Evolutionary conservation across 129 eudicot species (phyloP).

Genomic region (Lactuca sativa): DNA sequence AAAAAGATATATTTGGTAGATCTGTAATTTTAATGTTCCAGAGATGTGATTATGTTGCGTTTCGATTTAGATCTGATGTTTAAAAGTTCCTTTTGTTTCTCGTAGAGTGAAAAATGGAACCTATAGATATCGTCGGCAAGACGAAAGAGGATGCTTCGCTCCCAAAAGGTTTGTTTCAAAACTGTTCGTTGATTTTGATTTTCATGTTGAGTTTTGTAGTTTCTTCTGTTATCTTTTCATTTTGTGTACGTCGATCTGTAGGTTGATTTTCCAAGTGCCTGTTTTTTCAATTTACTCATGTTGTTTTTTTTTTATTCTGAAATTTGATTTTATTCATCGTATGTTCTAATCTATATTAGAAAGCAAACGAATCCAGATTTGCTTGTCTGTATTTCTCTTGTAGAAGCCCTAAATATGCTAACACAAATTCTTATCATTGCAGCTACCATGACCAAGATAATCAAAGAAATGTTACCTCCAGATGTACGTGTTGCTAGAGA

Average conservation of each 20-base stretch:
- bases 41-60: background rate
- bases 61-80: slow-evolving; percentile 13
- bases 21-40: background rate
- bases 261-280: background rate
- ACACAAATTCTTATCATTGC: slow-evolving; percentile 23
- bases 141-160: slow-evolving; percentile 95
- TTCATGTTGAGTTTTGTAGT: background rate
- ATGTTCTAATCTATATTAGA: background rate
- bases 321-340: background rate
- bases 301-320: background rate
- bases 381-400: background rate
- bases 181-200: background rate
- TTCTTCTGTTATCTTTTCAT: background rate
- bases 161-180: slow-evolving; percentile 67
- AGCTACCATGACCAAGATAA: slow-evolving; percentile 97
- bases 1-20: slow-evolving; percentile 7
- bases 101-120: slow-evolving; percentile 57
- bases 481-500: slow-evolving; percentile 99
- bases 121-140: slow-evolving; percentile 88
- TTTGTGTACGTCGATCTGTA: background rate
- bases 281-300: background rate
- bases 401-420: background rate
- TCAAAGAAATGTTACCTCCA: slow-evolving; percentile 95
- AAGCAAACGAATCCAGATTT: background rate
- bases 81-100: slow-evolving; percentile 7